A percentile compares a stretch with the other conserved stretches of the same genome.
Conservation (phyloP, 805 yeast species). For the Kuraishia piskuri region DNA sequence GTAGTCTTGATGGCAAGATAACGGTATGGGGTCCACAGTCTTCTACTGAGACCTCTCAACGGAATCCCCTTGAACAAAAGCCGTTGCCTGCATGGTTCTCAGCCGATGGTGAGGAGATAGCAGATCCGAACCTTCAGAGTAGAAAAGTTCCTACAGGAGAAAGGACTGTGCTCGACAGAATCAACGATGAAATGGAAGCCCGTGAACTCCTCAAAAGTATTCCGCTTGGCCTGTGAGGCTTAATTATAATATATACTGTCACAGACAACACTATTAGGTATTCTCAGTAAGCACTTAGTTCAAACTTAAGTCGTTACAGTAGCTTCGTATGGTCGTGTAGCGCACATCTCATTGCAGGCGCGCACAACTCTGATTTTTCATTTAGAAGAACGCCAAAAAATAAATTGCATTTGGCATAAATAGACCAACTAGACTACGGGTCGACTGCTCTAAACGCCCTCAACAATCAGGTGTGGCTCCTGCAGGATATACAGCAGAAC, state of each 20-base stretch:
- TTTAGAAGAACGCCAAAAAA: not conserved
- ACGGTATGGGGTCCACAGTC: slow-evolving; percentile 42
- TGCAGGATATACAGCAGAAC: not conserved
- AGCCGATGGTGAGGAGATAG: slow-evolving; percentile 5
- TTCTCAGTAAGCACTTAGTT: too few relatives aligned
- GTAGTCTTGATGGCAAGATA: slow-evolving; percentile 62
- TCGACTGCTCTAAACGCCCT: not conserved
- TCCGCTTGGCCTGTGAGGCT: not conserved
- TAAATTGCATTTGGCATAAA: too few relatives aligned
- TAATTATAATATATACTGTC: too few relatives aligned
- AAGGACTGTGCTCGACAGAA: slow-evolving; percentile 15
- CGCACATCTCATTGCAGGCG: not conserved
- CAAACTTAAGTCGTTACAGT: too few relatives aligned
- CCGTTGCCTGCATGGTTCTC: slow-evolving; percentile 5
- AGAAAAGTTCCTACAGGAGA: slow-evolving; percentile 4
- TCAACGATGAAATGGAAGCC: slow-evolving; percentile 22
- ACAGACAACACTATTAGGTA: too few relatives aligned
- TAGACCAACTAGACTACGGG: not conserved
- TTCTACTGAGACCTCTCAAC: not conserved
- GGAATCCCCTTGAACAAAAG: not conserved
- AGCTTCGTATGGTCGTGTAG: not conserved
- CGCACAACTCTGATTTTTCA: not conserved
- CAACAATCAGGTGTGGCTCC: not conserved
- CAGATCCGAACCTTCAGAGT: not conserved
- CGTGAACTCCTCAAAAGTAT: slow-evolving; percentile 1